Conservation (phyloP, 345 rosid genomes). For the Heritiera littoralis region DNA sequence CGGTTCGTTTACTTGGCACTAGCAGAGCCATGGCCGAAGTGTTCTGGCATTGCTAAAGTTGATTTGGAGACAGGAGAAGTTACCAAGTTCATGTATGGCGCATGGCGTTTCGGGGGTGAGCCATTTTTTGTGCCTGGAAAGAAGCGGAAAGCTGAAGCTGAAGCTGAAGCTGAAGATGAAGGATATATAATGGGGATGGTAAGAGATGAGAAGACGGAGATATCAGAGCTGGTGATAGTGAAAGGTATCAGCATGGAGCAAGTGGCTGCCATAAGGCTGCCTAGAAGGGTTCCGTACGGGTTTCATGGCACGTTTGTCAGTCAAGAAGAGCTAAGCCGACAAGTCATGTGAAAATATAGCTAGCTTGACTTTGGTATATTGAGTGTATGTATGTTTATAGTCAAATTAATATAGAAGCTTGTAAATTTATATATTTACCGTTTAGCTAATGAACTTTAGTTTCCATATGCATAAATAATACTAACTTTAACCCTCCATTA, state of each 20-base stretch:
- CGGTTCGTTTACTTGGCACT: conserved; percentile 67
- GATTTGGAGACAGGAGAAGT: conserved; percentile 48
- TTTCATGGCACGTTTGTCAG: conserved; percentile 74
- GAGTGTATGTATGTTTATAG: not conserved
- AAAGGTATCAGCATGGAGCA: conserved; percentile 51
- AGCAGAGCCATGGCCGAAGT: conserved; percentile 82
- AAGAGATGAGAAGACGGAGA: conserved; percentile 52
- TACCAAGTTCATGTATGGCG: conserved; percentile 47
- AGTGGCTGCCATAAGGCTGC: conserved; percentile 51
- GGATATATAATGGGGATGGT: conserved; percentile 61
- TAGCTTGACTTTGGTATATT: not conserved
- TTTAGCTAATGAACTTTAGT: not conserved
- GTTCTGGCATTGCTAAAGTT: conserved; percentile 65
- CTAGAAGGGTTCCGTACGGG: conserved; percentile 70
- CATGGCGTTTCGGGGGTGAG: conserved; percentile 64
- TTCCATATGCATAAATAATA: not conserved
- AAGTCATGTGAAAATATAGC: conserved; percentile 17
- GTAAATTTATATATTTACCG: not conserved
- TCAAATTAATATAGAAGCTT: not conserved
- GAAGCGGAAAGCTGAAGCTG: not conserved
- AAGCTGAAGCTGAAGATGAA: conserved; percentile 46
- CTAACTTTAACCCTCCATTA: not conserved
- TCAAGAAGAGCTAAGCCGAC: conserved; percentile 41
- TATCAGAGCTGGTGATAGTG: conserved; percentile 61
- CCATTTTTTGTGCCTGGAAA: conserved; percentile 47